Base-by-base conservation (phyloP, 768 basidiomycete genomes). In the Boletus reticulatus region DNA sequence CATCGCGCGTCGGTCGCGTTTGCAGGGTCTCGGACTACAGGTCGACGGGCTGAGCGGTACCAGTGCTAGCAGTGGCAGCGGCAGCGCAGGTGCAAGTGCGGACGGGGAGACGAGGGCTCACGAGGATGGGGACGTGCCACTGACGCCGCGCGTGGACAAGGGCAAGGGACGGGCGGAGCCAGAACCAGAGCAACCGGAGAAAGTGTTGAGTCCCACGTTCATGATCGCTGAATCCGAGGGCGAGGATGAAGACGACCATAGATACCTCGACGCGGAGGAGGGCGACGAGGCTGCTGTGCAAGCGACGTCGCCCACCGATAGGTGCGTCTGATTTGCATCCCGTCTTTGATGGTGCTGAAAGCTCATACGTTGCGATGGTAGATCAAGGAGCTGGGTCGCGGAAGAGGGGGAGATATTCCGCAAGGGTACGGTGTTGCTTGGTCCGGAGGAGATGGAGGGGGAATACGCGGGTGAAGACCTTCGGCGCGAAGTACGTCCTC, bases 321-420 rank as follows among this genome's bases (percentile, higher is more conserved):
- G 83, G 87, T 87, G 49, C 61, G 80, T 58, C n/a, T 8, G 13
- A 4, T 14, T 12, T n/a, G 16, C 11, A 41, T 41, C 38, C 7
- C 38, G 17, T 39, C 17, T 16, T 8, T n/a, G 8, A 1, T 16
- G 38, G n/a, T 39, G 38, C n/a, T 39, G 34, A 8, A 16, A 6
- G 36, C 14, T 36, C 36, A 13, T 12, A 36, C 36, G 24, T 14
- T n/a, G 50, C 8, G 44, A 19, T 17, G 14, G 19, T 48, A 88
- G 90, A 46, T 89, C 88, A 24, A 78, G 84, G 60, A 84, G 79
- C 49, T 92, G 90, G 88, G 88, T 95, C 0, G 90, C 85, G 52
- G 97, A 98, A 68, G 97, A 99, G 69, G 94, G 94, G 0, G 96
- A 98, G 72, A 89, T 98, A 39, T 98, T 98, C 76, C 79, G 95